phyloP scores from a whole-genome alignment of 2,329 filamentous ascomycete genomes.

The Aureobasidium sp. region DNA sequence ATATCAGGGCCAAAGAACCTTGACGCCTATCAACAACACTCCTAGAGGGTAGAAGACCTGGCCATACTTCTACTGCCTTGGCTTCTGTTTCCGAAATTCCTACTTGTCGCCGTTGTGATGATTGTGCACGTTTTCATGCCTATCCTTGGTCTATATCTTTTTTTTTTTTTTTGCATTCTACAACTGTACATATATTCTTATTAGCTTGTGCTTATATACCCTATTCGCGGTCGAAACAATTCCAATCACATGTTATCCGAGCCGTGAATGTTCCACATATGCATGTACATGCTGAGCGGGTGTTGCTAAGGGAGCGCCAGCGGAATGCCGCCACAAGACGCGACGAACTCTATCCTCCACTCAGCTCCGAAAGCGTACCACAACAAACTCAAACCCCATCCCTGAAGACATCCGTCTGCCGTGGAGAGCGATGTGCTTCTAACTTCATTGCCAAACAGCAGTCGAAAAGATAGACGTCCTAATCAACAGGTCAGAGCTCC shows the following conservation, averaged over 20 bases:
- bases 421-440: background rate
- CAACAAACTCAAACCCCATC: conserved; percentile 6
- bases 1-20: conserved; percentile 28
- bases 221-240: conserved; percentile 7
- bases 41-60: conserved; percentile 11
- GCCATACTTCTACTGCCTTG: background rate
- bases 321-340: conserved; percentile 13
- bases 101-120: background rate
- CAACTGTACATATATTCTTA: conserved; percentile 8
- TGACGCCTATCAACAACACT: conserved; percentile 21
- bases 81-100: background rate
- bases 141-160: background rate
- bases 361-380: background rate
- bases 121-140: conserved; percentile 1
- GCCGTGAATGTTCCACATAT: background rate
- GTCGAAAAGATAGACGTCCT: background rate
- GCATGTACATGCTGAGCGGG: conserved; percentile 1
- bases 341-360: conserved; percentile 12
- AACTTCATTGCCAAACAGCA: background rate
- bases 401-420: conserved; percentile 2
- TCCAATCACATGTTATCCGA: background rate
- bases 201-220: conserved; percentile 9
- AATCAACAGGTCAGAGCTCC: background rate
- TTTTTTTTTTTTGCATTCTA: background rate
- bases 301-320: conserved; percentile 14